These are phyloP conservation scores for Leptographium procerum DNA, from an alignment of 2,329 filamentous ascomycete genomes.

Conservation along the genomic window DNA sequence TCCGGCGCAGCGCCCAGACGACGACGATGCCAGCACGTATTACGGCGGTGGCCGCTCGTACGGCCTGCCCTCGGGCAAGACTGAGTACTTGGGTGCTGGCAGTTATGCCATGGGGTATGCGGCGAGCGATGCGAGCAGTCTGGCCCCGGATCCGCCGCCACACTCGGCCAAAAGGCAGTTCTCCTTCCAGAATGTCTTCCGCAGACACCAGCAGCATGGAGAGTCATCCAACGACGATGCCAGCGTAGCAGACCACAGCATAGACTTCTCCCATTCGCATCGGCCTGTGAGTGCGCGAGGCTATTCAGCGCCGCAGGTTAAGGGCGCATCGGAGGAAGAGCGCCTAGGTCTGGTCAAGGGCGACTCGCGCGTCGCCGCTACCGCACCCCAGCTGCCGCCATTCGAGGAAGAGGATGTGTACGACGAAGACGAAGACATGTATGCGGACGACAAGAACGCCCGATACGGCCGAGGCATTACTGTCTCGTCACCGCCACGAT, in stretches of 20 bases:
- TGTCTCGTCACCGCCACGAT: slow-evolving; percentile 16
- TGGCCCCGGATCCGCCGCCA: slow-evolving; percentile 50
- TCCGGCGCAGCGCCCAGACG: slow-evolving; percentile 28
- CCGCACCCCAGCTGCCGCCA: slow-evolving; percentile 20
- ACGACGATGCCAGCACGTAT: slow-evolving; percentile 22
- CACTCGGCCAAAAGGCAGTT: slow-evolving; percentile 64
- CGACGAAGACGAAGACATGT: slow-evolving; percentile 7
- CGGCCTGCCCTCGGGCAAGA: slow-evolving; percentile 32
- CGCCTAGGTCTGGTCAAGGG: slow-evolving; percentile 71
- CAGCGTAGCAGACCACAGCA: slow-evolving; percentile 12
- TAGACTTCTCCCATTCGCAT: slow-evolving; percentile 9
- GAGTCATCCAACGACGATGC: slow-evolving; percentile 9
- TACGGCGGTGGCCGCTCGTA: slow-evolving; percentile 32
- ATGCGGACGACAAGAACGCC: slow-evolving; percentile 19
- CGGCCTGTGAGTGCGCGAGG: slow-evolving; percentile 18
- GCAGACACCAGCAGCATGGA: slow-evolving; percentile 31
- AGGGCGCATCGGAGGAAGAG: slow-evolving; percentile 68
- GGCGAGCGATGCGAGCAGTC: slow-evolving; percentile 28
- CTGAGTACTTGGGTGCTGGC: slow-evolving; percentile 34
- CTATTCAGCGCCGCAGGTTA: slow-evolving; percentile 29
- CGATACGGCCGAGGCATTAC: slow-evolving; percentile 33
- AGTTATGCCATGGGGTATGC: slow-evolving; percentile 19
- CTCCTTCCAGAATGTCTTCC: slow-evolving; percentile 82
- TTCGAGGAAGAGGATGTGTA: slow-evolving; percentile 18
- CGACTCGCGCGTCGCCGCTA: slow-evolving; percentile 28